A percentile compares a stretch with the other conserved stretches of the same genome.
Conservation (phyloP, 2,329 filamentous ascomycete species). For the Colletotrichum sp. region DNA sequence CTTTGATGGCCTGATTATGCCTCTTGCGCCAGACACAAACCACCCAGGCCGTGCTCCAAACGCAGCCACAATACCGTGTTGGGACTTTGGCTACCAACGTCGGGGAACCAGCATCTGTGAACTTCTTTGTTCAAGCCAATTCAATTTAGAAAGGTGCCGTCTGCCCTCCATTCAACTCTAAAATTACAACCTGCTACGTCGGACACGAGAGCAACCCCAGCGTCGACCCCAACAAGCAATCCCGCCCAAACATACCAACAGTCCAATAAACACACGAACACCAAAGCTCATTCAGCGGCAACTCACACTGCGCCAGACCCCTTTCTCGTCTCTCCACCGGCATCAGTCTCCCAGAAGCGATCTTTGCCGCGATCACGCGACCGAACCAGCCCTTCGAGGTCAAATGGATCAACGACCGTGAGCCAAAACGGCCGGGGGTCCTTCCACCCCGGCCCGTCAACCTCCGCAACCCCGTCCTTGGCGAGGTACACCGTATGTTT, state of each 20-base stretch:
- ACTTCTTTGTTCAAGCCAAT: background rate
- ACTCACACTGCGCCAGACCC: background rate
- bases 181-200: background rate
- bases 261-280: background rate
- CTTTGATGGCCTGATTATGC: background rate
- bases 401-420: conserved; percentile 47
- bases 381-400: conserved; percentile 36
- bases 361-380: conserved; percentile 32
- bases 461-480: conserved; percentile 52
- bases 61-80: background rate
- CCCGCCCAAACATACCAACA: background rate
- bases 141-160: background rate
- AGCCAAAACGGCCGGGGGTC: conserved; percentile 47
- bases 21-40: background rate
- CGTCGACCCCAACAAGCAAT: background rate
- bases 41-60: background rate
- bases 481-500: conserved; percentile 54
- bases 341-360: conserved; percentile 37
- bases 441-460: conserved; percentile 52
- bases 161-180: background rate
- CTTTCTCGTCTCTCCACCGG: background rate
- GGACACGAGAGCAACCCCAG: background rate
- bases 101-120: background rate
- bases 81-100: background rate
- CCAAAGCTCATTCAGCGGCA: background rate